Evolutionary conservation across 139 green algal species (phyloP), one percentile per base, ranked within the genome.

Genomic region (Chlamydomonas sphaeroides): DNA sequence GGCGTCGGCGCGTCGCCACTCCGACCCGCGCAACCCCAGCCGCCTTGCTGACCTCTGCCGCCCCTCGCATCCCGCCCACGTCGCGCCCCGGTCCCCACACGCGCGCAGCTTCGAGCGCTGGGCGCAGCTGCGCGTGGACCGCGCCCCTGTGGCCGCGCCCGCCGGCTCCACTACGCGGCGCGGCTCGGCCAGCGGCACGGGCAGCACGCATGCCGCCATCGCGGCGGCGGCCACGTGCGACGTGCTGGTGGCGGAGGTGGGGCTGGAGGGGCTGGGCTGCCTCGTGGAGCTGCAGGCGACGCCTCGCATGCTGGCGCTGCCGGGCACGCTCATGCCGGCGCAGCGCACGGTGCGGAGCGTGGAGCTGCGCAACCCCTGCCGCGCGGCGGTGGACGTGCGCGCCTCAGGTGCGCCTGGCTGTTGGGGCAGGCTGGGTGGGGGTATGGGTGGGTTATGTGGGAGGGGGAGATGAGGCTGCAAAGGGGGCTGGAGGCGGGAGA

Each of bases 211-310:
- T 35, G 71, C 71, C 33, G 56, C 56, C 56, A 67, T 80, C 39
- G 59, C 74, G 8, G 62, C 33, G 6, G 28, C 68, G 5, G 30
- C 61, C 0, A 11, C 36, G n/a, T 85, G 68, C 45, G 78, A 89
- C 77, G 38, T 86, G 23, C 73, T 78, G 42, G 83, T 92, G 25
- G 69, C 85, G 59, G 88, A 90, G 84, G 61, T 90, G n/a, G 85
- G 86, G 70, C 45, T 92, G 68, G 85, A 92, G 65, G 88, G 88
- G 28, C 49, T 86, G 32, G 86, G 78, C 32, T 71, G 69, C 25
- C 56, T 53, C 8, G 45, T 89, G 68, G 15, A 85, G 65, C 62
- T 87, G 33, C 56, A 67, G 38, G 35, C 88, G 25, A 26, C 45
- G 25, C 88, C 88, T 8, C 39, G 65, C n/a, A 39, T 62, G 49